Evolutionary conservation across 805 yeast species (phyloP), one percentile per base, ranked within the genome.

Genomic region (Metschnikowia similis): DNA sequence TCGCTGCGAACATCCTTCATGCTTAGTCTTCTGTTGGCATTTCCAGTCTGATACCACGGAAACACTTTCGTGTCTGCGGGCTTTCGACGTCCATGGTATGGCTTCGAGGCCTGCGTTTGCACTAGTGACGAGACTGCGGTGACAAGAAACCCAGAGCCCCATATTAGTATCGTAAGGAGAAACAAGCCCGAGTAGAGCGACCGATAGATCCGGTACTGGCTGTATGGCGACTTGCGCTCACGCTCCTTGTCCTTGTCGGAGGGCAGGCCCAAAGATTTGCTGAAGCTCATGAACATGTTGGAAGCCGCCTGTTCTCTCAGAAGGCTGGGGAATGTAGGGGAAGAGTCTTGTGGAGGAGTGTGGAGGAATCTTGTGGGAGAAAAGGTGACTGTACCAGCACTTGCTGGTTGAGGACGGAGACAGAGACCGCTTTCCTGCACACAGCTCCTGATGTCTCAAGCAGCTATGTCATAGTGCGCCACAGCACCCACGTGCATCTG

Each of bases 1-100:
- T 82, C 82, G 45, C 79, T 77, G 55, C 92, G 75, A 2, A 66
- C 66, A 8, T 60, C 61, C 3, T 63, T 52, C 32, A 68, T 62
- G 41, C 66, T 63, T 41, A 73, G 56, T 14, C 66, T 67, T 8
- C 53, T 51, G 49, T 64, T 66, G 34, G 43, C 41, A 40, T 52
- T 49, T 14, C 35, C 13, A 7, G 27, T 16, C 14, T 21, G 41
- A 16, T 37, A 46, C 55, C 54, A 48, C 11, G 60, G 58, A 26
- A 41, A 53, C 7, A 55, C 53, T n/a, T 13, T n/a, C 13, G 29
- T 27, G 10, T 45, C 48, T 5, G 6, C 30, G 11, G 26, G 8
- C 16, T 30, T 26, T 14, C 28, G 26, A 7, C 28, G 38, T 13
- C 47, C 41, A 4, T 38, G 13, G 27, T 47, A 46, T 6, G 34